Conservation (phyloP, 129 eudicot genomes). For the Apium graveolens region DNA sequence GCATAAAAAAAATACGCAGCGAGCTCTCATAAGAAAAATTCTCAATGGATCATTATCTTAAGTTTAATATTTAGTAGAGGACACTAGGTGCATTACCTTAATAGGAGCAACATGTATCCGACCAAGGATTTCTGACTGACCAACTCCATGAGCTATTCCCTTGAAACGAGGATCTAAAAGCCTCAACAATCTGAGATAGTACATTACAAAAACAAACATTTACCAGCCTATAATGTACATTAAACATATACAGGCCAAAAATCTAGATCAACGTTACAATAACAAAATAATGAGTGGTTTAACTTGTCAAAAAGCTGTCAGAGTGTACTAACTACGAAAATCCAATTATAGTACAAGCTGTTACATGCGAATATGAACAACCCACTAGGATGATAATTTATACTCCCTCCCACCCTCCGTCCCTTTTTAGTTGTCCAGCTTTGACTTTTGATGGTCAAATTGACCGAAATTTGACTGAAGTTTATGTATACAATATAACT, state of each 20-base stretch:
- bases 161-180: constrained; percentile 80
- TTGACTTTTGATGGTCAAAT: too few relatives aligned
- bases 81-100: constrained; percentile 46
- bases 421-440: too few relatives aligned
- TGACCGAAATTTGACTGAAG: too few relatives aligned
- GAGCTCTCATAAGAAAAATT: not conserved
- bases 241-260: not conserved
- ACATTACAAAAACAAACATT: not conserved
- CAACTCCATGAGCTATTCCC: constrained; percentile 98
- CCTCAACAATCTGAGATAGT: constrained; percentile 62
- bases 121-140: constrained; percentile 90
- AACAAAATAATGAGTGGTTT: not conserved
- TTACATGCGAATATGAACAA: not conserved
- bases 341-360: not conserved
- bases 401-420: too few relatives aligned
- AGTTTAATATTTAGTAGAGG: not conserved
- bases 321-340: not conserved
- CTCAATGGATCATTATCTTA: not conserved
- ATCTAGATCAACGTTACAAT: not conserved
- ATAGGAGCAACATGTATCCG: constrained; percentile 95
- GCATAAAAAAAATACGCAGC: not conserved
- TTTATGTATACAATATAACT: too few relatives aligned
- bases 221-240: not conserved
- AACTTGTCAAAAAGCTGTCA: not conserved
- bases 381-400: not conserved